A percentile compares a stretch with the other conserved stretches of the same genome.
These are phyloP conservation scores for Globisporangium paddicum DNA, from an alignment of 352 stramenopile species.

Conservation along the genomic window DNA sequence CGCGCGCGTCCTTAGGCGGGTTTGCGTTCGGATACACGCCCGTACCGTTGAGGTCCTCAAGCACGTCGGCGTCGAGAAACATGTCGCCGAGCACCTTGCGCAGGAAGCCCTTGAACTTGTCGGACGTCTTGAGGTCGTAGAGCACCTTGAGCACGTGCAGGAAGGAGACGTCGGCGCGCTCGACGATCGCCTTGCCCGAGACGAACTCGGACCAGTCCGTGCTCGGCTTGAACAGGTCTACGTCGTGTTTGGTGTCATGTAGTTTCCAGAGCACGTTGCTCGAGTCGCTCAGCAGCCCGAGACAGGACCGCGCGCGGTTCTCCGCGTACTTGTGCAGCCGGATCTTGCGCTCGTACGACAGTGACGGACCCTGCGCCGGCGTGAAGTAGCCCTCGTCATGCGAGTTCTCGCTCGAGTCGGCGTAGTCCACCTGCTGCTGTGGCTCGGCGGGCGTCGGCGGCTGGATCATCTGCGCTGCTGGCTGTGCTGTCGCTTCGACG, in stretches of 20 bases:
- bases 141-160: conserved; percentile 80
- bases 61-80: conserved; percentile 80
- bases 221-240: conserved; percentile 79
- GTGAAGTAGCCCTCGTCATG: conserved; percentile 54
- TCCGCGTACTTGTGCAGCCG: conserved; percentile 82
- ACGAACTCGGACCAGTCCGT: conserved; percentile 87
- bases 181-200: conserved; percentile 73
- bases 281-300: conserved; percentile 62
- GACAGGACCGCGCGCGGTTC: conserved; percentile 75
- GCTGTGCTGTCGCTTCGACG: background rate
- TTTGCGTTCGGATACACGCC: conserved; percentile 76
- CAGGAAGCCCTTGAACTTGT: conserved; percentile 85
- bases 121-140: conserved; percentile 79
- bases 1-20: conserved; percentile 51
- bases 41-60: conserved; percentile 79
- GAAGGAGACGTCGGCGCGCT: conserved; percentile 67
- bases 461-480: conserved; percentile 1
- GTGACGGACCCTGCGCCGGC: conserved; percentile 59
- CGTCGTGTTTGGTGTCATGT: conserved; percentile 77
- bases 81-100: conserved; percentile 75
- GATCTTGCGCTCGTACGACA: conserved; percentile 84
- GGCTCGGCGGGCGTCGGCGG: background rate
- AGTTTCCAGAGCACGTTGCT: conserved; percentile 80
- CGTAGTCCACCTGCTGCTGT: conserved; percentile 38
- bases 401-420: conserved; percentile 61